Evolutionary conservation across 768 basidiomycete species (phyloP), one percentile per base, ranked within the genome.

Genomic region (Suillus spraguei): DNA sequence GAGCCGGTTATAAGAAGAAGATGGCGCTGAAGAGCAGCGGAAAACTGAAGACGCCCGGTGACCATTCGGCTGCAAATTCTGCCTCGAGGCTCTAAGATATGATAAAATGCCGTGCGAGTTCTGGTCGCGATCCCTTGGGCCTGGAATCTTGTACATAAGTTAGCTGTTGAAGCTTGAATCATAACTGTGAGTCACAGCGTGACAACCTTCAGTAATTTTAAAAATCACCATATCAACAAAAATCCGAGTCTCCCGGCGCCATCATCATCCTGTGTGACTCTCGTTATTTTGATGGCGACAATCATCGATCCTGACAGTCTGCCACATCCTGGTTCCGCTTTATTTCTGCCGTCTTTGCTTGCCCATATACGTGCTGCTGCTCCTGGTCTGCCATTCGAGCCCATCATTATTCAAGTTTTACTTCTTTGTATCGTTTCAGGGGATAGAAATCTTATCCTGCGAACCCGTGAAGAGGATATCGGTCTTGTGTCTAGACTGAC

Each of bases 401-500:
- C 84, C 11, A 82, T 85, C 59, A 81, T 91, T 47, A 74, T 91
- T 24, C 88, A 88, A 70, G 85, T 87, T 24, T 75, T 91, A 17
- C 81, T 92, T 36, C 81, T 88, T 4, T 89, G 84, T 70, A 78
- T 92, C 54, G 76, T 89, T 41, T 81, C 89, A 4, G 84, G 85
- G 1, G 78, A 87, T 67, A 86, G 82, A 65, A 81, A 91, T 71
- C 76, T 92, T 35, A 79, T 93, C 61, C 76, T 93, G 20, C 81
- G 87, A 50, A 84, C 89, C 2, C 79, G 78, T 13, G 86, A 88
- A 65, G 87, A 90, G 61, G 91, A 92, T 64, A 74, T 91, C 38
- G 69, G 79, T 32, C 70, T 86, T 9, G 85, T 90, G 33, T 80
- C 82, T 39, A 87, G 83, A 68, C 77, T 92, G 41, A 81, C 81